Evolutionary conservation across 2,329 filamentous ascomycete genomes (phyloP).

Genomic region (Sphaerostilbella broomeana): DNA sequence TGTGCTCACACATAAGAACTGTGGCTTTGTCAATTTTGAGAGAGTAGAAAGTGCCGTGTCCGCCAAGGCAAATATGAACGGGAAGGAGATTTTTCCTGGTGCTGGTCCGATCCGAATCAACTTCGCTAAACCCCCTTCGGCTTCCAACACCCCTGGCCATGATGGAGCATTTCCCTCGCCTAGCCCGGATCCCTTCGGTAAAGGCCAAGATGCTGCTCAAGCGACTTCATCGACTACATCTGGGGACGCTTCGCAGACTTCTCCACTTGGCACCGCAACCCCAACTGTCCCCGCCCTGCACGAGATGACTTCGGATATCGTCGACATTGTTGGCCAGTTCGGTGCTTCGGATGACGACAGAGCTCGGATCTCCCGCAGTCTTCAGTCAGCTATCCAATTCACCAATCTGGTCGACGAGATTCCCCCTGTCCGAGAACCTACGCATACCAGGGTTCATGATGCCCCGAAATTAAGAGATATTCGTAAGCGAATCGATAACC

Average conservation of each 20-base stretch:
- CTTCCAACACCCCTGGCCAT: constrained; percentile 80
- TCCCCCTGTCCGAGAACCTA: constrained; percentile 80
- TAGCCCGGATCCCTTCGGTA: constrained; percentile 77
- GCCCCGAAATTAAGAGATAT: constrained; percentile 93
- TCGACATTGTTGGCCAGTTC: constrained; percentile 81
- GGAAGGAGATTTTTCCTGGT: constrained; percentile 96
- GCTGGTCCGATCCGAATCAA: constrained; percentile 93
- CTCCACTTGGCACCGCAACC: constrained; percentile 33
- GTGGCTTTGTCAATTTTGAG: constrained; percentile 97
- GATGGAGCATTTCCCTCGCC: constrained; percentile 85
- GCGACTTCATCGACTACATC: constrained; percentile 24
- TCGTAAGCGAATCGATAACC: constrained; percentile 94
- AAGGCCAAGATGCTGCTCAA: constrained; percentile 42
- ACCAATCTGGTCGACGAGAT: constrained; percentile 73
- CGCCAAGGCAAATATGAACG: constrained; percentile 82
- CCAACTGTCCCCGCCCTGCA: constrained; percentile 65
- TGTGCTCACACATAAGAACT: constrained; percentile 97
- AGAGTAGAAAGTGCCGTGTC: constrained; percentile 82
- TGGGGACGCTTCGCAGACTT: constrained; percentile 31
- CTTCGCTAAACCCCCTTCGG: constrained; percentile 91
- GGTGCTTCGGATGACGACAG: constrained; percentile 77
- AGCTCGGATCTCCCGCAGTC: constrained; percentile 61
- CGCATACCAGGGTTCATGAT: constrained; percentile 82
- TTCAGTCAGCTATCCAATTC: constrained; percentile 72
- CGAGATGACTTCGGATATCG: constrained; percentile 76